Base-by-base conservation (phyloP, 2,329 filamentous ascomycete genomes). In the Clonostachys chloroleuca region DNA sequence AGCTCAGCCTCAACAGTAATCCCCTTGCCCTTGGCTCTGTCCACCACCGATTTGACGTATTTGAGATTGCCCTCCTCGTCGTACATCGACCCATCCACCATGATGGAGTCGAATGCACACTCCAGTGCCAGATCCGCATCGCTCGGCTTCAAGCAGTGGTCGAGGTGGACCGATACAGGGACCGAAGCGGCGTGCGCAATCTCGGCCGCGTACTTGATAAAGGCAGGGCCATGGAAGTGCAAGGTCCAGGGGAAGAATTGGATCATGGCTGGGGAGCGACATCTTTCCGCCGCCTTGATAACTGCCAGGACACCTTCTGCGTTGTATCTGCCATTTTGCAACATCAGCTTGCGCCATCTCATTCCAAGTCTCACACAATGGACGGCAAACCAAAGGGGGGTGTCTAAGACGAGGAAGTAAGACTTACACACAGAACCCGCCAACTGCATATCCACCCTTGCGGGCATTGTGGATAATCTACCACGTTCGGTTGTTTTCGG, bases 41-140 rank as follows among this genome's bases (percentile, higher is more conserved):
- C n/a, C n/a, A 82, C 80, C 46, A 87, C 64, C 49, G 84, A 78
- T 48, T 71, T 73, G n/a, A 83, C 87, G 59, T 76, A 72, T 2
- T 72, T 68, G 34, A 89, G 68, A 58, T 89, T 89, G 66, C 87
- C 84, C 46, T 76, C 82, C 54, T 81, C 82, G 54, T 86, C 83
- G 58, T 86, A 81, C 59, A 88, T 85, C 48, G 74, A 81, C 84
- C 89, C 89, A 64, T 89, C 86, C 0, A 89, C 80, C 85, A 89
- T 89, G 59, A 89, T 87, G 46, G 72, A 77, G 60, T 89, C 86
- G 52, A 89, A 88, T 0, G 71, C 66, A 16, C 70, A 66, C 49
- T 76, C 70, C 0, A 80, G 80, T 0, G 81, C 81, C 14, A 81
- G 73, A 48, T 76, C 75, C 12, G 78, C 75, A 7, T 74, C 74